phyloP scores from a whole-genome alignment of 2,329 filamentous ascomycete genomes.

The Amphichorda felina region DNA sequence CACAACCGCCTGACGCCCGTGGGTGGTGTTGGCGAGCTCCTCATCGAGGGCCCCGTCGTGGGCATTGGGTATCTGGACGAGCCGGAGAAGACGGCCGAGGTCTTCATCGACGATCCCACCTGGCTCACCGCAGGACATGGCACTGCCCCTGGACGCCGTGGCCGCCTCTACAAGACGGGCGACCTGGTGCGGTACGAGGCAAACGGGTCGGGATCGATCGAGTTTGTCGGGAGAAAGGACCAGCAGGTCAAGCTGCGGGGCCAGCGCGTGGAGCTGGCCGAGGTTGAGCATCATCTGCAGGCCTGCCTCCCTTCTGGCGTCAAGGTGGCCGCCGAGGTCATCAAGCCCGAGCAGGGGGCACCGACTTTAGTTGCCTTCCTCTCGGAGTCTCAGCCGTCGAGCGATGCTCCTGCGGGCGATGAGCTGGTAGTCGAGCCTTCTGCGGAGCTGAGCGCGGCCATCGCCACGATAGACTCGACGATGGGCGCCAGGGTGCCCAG shows the following conservation, averaged over 20 bases:
- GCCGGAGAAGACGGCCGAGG: slow-evolving; percentile 40
- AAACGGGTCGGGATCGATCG: slow-evolving; percentile 39
- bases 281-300: slow-evolving; percentile 37
- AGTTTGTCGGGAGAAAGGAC: slow-evolving; percentile 52
- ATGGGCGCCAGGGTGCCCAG: slow-evolving; percentile 22
- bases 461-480: slow-evolving; percentile 16
- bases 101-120: slow-evolving; percentile 42
- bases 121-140: slow-evolving; percentile 34
- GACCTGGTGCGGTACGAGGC: slow-evolving; percentile 43
- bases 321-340: slow-evolving; percentile 34
- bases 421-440: slow-evolving; percentile 16
- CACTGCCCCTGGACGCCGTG: slow-evolving; percentile 20
- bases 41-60: slow-evolving; percentile 47
- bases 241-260: slow-evolving; percentile 58
- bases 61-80: slow-evolving; percentile 51
- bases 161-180: slow-evolving; percentile 46
- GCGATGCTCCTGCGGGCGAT: neutral
- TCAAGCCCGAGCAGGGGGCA: slow-evolving; percentile 29
- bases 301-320: slow-evolving; percentile 28
- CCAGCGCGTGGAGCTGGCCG: slow-evolving; percentile 48
- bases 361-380: slow-evolving; percentile 34
- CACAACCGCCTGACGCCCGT: slow-evolving; percentile 33
- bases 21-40: slow-evolving; percentile 38
- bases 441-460: slow-evolving; percentile 15
- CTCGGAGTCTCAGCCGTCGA: slow-evolving; percentile 13